Evolutionary conservation across 2,329 filamentous ascomycete genomes (phyloP).

Genomic region (Graphilbum fragrans): DNA sequence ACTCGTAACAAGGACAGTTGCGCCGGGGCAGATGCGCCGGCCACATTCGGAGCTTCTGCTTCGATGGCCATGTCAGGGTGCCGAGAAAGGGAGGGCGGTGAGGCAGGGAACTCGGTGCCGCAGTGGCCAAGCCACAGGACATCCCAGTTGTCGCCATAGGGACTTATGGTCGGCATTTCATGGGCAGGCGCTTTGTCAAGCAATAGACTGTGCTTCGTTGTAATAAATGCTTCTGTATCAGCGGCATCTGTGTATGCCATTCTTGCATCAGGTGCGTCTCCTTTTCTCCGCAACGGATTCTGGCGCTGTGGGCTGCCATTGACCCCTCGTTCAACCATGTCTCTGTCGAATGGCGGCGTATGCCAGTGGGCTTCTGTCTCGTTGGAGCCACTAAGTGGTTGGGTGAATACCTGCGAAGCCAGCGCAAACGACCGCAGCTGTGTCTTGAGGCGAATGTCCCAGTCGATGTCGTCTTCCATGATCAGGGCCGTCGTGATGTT

Average conservation of each 20-base stretch:
- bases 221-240: no score
- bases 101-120: conserved; percentile 20
- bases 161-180: conserved; percentile 15
- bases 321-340: no score
- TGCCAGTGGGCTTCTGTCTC: background rate
- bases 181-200: conserved; percentile 8
- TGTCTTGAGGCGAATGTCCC: conserved; percentile 37
- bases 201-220: conserved; percentile 4
- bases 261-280: conserved; percentile 9
- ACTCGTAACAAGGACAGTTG: conserved; percentile 8
- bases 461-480: conserved; percentile 45
- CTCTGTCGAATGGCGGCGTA: background rate
- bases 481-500: conserved; percentile 35
- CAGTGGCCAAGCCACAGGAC: conserved; percentile 40
- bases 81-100: background rate
- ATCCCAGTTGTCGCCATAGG: conserved; percentile 40
- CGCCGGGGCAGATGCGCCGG: background rate
- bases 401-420: conserved; percentile 21
- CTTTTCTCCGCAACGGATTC: conserved; percentile 6
- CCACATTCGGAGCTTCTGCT: background rate
- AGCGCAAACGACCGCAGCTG: conserved; percentile 31
- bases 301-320: no score
- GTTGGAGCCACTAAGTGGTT: conserved; percentile 14
- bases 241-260: no score
- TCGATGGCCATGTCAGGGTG: no score